Percentiles rank a stretch among this genome's conserved stretches.
Conservation (phyloP, 495 filamentous ascomycete genomes). For the Tuber calosporum region DNA sequence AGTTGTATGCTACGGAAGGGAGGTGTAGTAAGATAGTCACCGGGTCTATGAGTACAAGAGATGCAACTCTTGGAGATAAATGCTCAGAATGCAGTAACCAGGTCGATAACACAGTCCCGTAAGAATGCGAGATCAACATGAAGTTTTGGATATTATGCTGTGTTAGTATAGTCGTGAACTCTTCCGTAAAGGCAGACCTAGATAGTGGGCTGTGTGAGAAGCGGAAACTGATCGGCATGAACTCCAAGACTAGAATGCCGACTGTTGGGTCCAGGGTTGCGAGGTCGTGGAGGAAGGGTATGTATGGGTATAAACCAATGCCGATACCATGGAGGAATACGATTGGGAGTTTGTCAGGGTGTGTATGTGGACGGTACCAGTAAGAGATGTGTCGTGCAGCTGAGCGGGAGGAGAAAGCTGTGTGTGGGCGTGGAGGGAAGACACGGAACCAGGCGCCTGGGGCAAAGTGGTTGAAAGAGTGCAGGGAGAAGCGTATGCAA, state of each 20-base stretch:
- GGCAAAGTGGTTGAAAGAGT: slow-evolving; percentile 46
- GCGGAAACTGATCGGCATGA: slow-evolving; percentile 57
- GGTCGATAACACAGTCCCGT: slow-evolving; percentile 57
- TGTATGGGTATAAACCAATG: slow-evolving; percentile 59
- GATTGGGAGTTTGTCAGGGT: slow-evolving; percentile 50
- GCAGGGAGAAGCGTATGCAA: slow-evolving; percentile 43
- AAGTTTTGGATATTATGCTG: slow-evolving; percentile 51
- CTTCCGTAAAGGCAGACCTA: slow-evolving; percentile 47
- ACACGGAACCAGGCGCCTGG: slow-evolving; percentile 42
- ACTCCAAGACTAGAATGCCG: slow-evolving; percentile 59
- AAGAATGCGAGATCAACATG: slow-evolving; percentile 55
- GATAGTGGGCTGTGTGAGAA: slow-evolving; percentile 50
- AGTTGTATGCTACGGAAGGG: slow-evolving; percentile 66
- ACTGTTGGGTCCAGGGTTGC: slow-evolving; percentile 42
- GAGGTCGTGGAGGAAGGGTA: slow-evolving; percentile 50
- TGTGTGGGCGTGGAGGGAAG: slow-evolving; percentile 53
- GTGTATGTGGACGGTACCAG: slow-evolving; percentile 59
- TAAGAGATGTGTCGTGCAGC: slow-evolving; percentile 53
- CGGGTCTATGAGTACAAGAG: slow-evolving; percentile 56
- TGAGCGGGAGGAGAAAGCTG: slow-evolving; percentile 44
- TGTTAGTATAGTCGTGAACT: slow-evolving; percentile 51
- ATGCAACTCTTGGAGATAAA: slow-evolving; percentile 46
- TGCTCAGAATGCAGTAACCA: slow-evolving; percentile 51
- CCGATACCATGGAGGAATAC: slow-evolving; percentile 68
- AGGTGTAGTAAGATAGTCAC: slow-evolving; percentile 60